phyloP scores from a whole-genome alignment of 129 eudicot genomes.

The Tanacetum coccineum region DNA sequence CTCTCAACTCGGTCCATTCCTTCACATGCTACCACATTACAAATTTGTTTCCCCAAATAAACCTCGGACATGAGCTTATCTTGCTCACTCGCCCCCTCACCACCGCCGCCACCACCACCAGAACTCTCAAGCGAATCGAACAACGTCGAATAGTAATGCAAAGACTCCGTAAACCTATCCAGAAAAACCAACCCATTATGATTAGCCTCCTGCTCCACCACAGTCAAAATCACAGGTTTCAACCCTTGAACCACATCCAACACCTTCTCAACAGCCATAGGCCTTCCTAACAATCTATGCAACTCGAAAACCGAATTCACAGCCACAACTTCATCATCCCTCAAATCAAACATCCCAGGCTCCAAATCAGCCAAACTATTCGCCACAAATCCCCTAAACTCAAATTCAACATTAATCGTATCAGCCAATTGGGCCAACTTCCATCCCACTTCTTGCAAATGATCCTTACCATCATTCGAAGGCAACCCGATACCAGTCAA shows the following conservation, averaged over 20 bases:
- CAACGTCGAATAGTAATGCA: constrained; percentile 73
- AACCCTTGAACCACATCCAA: constrained; percentile 42
- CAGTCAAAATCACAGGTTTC: constrained; percentile 61
- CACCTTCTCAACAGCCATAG: constrained; percentile 61
- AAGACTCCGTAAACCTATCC: constrained; percentile 72
- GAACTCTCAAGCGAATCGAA: constrained; percentile 75
- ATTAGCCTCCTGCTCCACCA: constrained; percentile 76
- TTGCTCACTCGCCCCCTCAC: constrained; percentile 27
- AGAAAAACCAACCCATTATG: constrained; percentile 65
- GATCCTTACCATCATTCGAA: constrained; percentile 44
- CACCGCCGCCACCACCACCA: constrained; percentile 28
- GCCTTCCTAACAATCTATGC: constrained; percentile 56
- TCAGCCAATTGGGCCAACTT: constrained; percentile 78
- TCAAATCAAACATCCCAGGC: constrained; percentile 48
- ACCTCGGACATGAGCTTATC: constrained; percentile 77
- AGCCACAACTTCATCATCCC: constrained; percentile 59
- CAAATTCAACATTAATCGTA: constrained; percentile 53
- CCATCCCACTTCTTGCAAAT: constrained; percentile 75
- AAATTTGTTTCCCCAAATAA: constrained; percentile 70
- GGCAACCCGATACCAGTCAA: constrained; percentile 86
- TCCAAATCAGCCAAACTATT: constrained; percentile 64
- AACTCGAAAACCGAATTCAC: constrained; percentile 78
- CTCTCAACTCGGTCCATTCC: constrained; percentile 73
- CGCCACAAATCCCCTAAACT: constrained; percentile 67
- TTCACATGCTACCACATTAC: constrained; percentile 79